Percentiles rank a stretch among this genome's conserved stretches.
Conservation (phyloP, 768 basidiomycete genomes). For the Boletus barrowsii region DNA sequence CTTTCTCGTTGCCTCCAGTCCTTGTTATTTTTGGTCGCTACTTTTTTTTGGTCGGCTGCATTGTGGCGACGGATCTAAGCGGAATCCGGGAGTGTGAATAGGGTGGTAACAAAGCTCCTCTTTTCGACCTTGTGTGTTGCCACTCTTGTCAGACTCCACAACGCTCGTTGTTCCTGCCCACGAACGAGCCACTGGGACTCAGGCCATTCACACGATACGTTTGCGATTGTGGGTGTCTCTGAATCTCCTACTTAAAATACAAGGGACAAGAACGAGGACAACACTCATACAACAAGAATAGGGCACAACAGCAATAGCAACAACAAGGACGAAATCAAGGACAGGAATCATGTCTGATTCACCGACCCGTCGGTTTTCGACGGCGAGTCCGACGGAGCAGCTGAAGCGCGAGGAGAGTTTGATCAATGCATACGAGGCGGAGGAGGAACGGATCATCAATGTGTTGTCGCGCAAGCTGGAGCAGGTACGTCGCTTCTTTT, state of each 20-base stretch:
- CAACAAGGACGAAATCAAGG: background rate
- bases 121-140: background rate
- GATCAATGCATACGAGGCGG: conserved; percentile 87
- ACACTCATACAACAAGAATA: background rate
- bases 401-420: conserved; percentile 61
- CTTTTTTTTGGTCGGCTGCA: no score
- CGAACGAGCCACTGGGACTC: no score
- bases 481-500: conserved; percentile 42
- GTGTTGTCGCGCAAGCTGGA: conserved; percentile 80
- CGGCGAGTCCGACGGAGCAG: conserved; percentile 48
- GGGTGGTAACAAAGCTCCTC: conserved; percentile 4
- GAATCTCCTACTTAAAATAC: no score
- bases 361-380: conserved; percentile 57
- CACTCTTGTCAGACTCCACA: background rate
- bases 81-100: conserved; percentile 12
- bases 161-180: background rate
- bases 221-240: no score
- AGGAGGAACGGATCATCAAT: conserved; percentile 87
- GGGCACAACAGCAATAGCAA: background rate
- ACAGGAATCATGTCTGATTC: conserved; percentile 33
- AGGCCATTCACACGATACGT: no score
- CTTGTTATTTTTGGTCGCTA: no score
- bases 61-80: conserved; percentile 3
- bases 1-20: no score
- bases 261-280: no score